A percentile compares a stretch with the other conserved stretches of the same genome.
Evolutionary conservation across 2,329 filamentous ascomycete species (phyloP).

Genomic region (Beauveria medogensis): DNA sequence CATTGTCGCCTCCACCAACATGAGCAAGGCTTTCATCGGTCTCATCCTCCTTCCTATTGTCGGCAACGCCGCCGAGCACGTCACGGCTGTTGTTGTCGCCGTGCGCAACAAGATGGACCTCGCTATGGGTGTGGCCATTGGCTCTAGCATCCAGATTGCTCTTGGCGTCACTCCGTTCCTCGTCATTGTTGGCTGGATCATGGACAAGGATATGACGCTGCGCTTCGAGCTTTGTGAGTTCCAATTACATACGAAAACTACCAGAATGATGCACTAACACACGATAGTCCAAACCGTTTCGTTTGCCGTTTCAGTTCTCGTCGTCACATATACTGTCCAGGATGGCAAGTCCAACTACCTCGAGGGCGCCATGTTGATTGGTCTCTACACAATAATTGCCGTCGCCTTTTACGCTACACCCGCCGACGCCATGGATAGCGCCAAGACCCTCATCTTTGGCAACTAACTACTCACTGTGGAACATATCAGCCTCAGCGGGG

Average conservation of each 20-base stretch:
- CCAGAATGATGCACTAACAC: not conserved
- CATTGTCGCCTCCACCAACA: constrained; percentile 59
- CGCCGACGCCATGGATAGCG: constrained; percentile 36
- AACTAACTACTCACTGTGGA: not conserved
- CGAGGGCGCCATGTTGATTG: constrained; percentile 61
- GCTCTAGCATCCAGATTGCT: constrained; percentile 75
- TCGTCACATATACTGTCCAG: constrained; percentile 69
- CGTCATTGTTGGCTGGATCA: constrained; percentile 73
- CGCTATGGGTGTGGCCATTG: constrained; percentile 71
- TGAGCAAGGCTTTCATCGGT: constrained; percentile 76
- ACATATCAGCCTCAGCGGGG: too few species aligned
- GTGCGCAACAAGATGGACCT: constrained; percentile 69
- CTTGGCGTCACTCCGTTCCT: constrained; percentile 73
- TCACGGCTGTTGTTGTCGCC: constrained; percentile 72
- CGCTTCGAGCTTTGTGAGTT: constrained; percentile 59
- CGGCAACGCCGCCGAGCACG: constrained; percentile 73
- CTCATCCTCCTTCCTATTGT: constrained; percentile 73
- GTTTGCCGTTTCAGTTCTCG: constrained; percentile 66
- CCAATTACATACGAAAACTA: not conserved
- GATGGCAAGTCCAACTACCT: constrained; percentile 81
- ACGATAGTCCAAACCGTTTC: constrained; percentile 60
- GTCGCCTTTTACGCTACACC: constrained; percentile 52
- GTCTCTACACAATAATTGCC: constrained; percentile 52
- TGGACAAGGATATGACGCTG: constrained; percentile 64
- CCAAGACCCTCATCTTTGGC: constrained; percentile 8